Base-by-base conservation (phyloP, 1,284 basidiomycete species). In the Apiotrichum porosum region DNA sequence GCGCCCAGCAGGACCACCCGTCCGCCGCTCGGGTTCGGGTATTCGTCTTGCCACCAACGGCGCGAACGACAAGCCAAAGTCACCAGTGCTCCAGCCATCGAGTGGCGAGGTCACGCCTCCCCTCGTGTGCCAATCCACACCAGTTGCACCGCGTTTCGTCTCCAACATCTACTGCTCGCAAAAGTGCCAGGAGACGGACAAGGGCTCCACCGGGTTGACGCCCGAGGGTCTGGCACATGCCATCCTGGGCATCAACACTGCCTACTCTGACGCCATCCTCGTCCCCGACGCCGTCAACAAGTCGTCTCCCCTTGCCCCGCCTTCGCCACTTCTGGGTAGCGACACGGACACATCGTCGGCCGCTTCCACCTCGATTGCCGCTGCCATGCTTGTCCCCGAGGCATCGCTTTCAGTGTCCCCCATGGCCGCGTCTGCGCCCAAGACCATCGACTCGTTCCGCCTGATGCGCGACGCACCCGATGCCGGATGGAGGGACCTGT, bases 81-180 rank as follows among this genome's bases (percentile, higher is more conserved):
- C 15, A 10, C 9, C 31, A 34, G 12, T 12, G 6, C 26, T 28
- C 26, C 26, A 28, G 26, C 26, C 26, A 28, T 28, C 26, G 26
- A 28, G 37, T 30, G 37, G 41, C 37, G 30, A 30, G 17, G 44
- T 42, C 22, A 13, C 30, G 15, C 22, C 49, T 18, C 39, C 42
- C 26, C n/a, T 13, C 26, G 13, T n/a, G 37, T 19, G 18, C 17
- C 31, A n/a, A 41, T 33, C 45, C 47, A 10, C 32, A 31, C 38
- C 26, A 45, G 18, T 15, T 9, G 32, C 31, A 17, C 42, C 46
- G 2, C 35, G 44, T 0, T 62, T 63, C 45, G 44, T 48, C n/a
- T 69, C 68, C 10, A 44, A 51, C 24, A 67, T 71, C 42, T 71
- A 71, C 57, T 71, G 69, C 51, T 65, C 62, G 15, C 53, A 44